Percentiles rank a stretch among this genome's conserved stretches.
Evolutionary conservation across 768 basidiomycete species (phyloP).

Genomic region (Leccinum pellstonianum): DNA sequence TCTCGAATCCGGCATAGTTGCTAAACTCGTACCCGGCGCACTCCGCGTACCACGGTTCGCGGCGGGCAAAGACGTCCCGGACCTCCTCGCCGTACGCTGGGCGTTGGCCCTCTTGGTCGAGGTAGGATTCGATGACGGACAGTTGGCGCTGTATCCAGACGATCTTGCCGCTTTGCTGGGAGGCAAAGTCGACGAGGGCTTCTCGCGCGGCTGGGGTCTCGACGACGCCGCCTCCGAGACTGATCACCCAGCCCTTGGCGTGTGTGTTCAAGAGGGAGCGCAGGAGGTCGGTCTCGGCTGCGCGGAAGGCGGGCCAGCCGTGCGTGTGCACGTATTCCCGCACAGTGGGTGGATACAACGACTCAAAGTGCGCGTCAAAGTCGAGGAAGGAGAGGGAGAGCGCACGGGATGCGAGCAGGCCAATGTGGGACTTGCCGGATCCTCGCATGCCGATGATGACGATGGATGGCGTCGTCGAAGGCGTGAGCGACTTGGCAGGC

Average conservation of each 20-base stretch:
- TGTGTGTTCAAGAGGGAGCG: slow-evolving; percentile 60
- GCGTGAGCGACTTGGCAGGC: slow-evolving; percentile 22
- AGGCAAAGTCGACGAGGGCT: slow-evolving; percentile 64
- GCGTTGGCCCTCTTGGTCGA: slow-evolving; percentile 70
- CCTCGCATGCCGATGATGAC: slow-evolving; percentile 96
- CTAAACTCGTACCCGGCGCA: slow-evolving; percentile 81
- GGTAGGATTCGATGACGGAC: slow-evolving; percentile 77
- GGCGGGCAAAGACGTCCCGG: slow-evolving; percentile 76
- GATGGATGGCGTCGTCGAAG: slow-evolving; percentile 53
- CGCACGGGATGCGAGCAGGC: slow-evolving; percentile 65
- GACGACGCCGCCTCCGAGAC: slow-evolving; percentile 92
- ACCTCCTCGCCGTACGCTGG: slow-evolving; percentile 90
- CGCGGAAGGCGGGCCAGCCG: slow-evolving; percentile 91
- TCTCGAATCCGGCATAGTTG: slow-evolving; percentile 56
- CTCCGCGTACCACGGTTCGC: slow-evolving; percentile 84
- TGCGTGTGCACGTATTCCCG: slow-evolving; percentile 75
- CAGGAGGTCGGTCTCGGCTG: slow-evolving; percentile 69
- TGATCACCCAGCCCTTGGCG: slow-evolving; percentile 68
- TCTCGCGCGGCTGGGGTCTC: slow-evolving; percentile 78
- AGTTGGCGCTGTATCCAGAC: slow-evolving; percentile 82
- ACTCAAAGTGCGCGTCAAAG: slow-evolving; percentile 78
- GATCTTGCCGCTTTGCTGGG: slow-evolving; percentile 59
- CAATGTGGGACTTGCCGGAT: slow-evolving; percentile 90
- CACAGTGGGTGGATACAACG: slow-evolving; percentile 58
- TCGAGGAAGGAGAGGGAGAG: slow-evolving; percentile 79